Base-by-base conservation (phyloP, 768 basidiomycete species). In the Tylopilus plumbeoviolaceoides region DNA sequence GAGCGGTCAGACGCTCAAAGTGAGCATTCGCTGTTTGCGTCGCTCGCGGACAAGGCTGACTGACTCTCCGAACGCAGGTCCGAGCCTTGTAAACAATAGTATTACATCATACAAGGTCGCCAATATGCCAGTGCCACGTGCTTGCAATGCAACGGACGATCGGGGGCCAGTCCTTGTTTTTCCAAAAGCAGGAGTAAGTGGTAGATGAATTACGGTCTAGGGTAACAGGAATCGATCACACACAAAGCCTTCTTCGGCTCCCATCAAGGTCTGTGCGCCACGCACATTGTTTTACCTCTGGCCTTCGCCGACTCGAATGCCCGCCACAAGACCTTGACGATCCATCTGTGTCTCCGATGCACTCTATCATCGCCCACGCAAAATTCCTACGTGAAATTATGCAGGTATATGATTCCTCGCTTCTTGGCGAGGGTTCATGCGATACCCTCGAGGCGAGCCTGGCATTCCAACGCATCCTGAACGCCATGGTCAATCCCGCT, bases 61-160 rank as follows among this genome's bases (percentile, higher is more conserved):
- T 18, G 4, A 23, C 21, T 17, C 14, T 12, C 30, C 10, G 3
- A 27, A 40, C 48, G 7, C 58, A 95, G 90, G 75, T 89, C 30
- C 83, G 95, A 23, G 87, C 98, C n/a, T 83, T 90, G 62, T 94
- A 98, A 67, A 97, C 94, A 94, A 90, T 59, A 86, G 88, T 54
- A 92, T 98, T 53, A 82, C 87, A 42, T 84, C 89, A 0, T 99
- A 93, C 74, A 94, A 91, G 68, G 85, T 98, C 47, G 87, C 92
- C 44, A 98, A 95, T 61, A n/a, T 75, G 98, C n/a, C 91, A 95
- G 59, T 99, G 98, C 65, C 98, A 98, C 67, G 74, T 86, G 64
- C 69, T 93, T 28, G 97, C 94, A 5, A 97, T 99, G 93, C 79
- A 83, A 46, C 79, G 91, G 44, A 98, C 95, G 1, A 86, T 98